phyloP scores from a whole-genome alignment of 2,329 filamentous ascomycete genomes.

The Alternaria metachromatica region DNA sequence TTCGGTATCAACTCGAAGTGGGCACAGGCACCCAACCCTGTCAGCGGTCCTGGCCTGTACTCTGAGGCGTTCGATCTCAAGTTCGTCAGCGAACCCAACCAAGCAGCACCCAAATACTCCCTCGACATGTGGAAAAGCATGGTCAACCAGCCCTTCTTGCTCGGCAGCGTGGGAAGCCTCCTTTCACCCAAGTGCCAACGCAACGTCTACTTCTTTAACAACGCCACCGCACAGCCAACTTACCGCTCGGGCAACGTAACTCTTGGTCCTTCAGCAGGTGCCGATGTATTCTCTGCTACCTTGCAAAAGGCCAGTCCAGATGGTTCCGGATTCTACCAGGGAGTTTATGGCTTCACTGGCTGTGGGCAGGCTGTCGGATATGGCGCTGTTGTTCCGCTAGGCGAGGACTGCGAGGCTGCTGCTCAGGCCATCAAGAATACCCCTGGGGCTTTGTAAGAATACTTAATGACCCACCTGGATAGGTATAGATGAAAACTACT shows the following conservation, averaged over 20 bases:
- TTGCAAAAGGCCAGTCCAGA: conserved; percentile 9
- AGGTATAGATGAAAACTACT: not conserved
- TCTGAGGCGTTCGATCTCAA: conserved; percentile 13
- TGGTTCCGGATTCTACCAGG: conserved; percentile 5
- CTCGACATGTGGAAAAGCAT: conserved; percentile 8
- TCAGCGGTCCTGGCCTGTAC: conserved; percentile 11
- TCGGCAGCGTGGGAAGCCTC: not conserved
- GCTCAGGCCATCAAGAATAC: conserved; percentile 4
- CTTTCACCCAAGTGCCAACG: conserved; percentile 12
- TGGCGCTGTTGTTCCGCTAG: conserved; percentile 6
- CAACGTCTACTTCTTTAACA: conserved; percentile 14
- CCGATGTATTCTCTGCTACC: not conserved
- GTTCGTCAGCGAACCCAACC: conserved; percentile 7
- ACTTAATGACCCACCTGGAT: not conserved
- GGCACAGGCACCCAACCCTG: conserved; percentile 9
- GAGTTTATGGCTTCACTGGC: conserved; percentile 13
- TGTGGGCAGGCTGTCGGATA: conserved; percentile 19
- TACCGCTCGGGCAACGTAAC: conserved; percentile 15
- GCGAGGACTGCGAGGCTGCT: conserved; percentile 18
- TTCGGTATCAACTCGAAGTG: conserved; percentile 12
- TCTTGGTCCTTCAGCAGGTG: conserved; percentile 12
- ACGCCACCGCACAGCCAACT: conserved; percentile 10
- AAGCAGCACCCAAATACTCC: conserved; percentile 3
- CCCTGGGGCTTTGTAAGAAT: conserved; percentile 9
- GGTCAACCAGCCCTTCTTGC: conserved; percentile 13